Base-by-base conservation (phyloP, 2,329 filamentous ascomycete genomes). In the Sphaerulina populicola region DNA sequence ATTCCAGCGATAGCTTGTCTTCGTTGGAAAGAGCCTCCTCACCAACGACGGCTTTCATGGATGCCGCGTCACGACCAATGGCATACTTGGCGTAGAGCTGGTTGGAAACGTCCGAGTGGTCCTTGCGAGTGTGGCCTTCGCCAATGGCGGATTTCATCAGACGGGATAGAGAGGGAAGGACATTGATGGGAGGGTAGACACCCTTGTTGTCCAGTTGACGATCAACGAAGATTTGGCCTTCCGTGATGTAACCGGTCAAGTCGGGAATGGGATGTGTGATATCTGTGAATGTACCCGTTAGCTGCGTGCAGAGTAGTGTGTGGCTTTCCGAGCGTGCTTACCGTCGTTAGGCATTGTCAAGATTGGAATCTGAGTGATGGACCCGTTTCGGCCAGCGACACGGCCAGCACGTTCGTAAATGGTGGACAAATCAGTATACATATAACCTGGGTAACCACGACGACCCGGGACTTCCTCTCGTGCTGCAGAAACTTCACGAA, bases 91-190 rank as follows among this genome's bases (percentile, higher is more conserved):
- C 93, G 71, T 98, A 98, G 59, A 98, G 81, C 78, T 98, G 93
- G 78, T 98, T 98, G 62, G 93, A 98, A 45, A 98, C 93, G 74
- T 98, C 93, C 62, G 88, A 88, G 73, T 98, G 93, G 66, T 98
- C 94, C 72, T 88, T 90, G 65, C 93, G 86, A 23, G 93, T 98
- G 79, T 90, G 91, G 59, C 88, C 88, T 74, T 97, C 90, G 64
- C 93, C 93, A 66, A 98, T 98, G 70, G 93, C 93, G 66, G 93
- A 98, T 75, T 98, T 98, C 93, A 98, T 98, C 68, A 98, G 85
- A 81, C 93, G 93, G 21, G 93, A 98, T 36, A 98, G 85, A 43
- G 93, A 98, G 21, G 93, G 93, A 56, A 98, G 77, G 58, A 98
- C 93, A 76, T 98, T 98, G 77, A 98, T 98, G 15, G 93, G 93